phyloP scores from a whole-genome alignment of 2,329 filamentous ascomycete genomes.

The Coniochaeta sp. region DNA sequence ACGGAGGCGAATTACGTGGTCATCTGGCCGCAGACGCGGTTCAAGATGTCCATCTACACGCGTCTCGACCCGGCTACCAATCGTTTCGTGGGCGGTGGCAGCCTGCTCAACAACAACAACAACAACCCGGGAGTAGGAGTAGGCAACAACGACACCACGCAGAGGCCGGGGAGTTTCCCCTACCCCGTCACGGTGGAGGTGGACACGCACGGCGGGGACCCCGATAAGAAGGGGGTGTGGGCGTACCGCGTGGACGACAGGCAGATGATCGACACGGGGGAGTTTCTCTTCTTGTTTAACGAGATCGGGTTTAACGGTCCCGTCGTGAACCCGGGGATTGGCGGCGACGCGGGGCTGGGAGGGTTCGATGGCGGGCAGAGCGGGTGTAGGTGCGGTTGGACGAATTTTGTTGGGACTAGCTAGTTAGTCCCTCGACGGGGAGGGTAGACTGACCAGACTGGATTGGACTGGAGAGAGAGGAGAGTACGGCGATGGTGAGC shows the following conservation, averaged over 20 bases:
- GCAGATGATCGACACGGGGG: constrained; percentile 34
- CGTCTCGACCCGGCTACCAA: constrained; percentile 34
- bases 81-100: constrained; percentile 28
- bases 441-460: no score
- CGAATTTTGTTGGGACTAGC: constrained; percentile 36
- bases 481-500: no score
- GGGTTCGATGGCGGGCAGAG: constrained; percentile 58
- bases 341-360: constrained; percentile 40
- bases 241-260: constrained; percentile 42
- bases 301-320: constrained; percentile 42
- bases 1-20: constrained; percentile 47
- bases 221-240: constrained; percentile 45
- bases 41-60: constrained; percentile 62
- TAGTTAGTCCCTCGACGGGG: not conserved
- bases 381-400: constrained; percentile 56
- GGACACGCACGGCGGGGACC: constrained; percentile 56
- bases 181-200: constrained; percentile 55
- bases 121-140: constrained; percentile 18
- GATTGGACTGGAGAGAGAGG: no score
- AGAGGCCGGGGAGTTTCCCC: constrained; percentile 52
- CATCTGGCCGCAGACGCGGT: constrained; percentile 54
- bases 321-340: constrained; percentile 43
- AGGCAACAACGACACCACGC: constrained; percentile 26
- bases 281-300: constrained; percentile 39
- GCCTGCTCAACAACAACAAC: no score